These are phyloP conservation scores for Globisporangium lucens DNA, from an alignment of 352 stramenopile species.

Conservation along the genomic window DNA sequence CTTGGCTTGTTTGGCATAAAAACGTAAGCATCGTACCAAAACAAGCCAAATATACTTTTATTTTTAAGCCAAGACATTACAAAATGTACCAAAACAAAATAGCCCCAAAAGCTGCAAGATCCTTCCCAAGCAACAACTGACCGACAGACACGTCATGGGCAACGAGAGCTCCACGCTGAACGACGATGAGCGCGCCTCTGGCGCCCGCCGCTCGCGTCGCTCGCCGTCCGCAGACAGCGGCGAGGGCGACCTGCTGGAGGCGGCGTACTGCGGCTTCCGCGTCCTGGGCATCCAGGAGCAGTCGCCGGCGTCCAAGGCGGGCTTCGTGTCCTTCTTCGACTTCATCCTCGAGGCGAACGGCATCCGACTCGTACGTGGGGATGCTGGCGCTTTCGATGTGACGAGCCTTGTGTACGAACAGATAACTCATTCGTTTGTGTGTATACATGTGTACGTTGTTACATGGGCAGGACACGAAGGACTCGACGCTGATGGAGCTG, in stretches of 20 bases:
- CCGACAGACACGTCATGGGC: constrained; percentile 28
- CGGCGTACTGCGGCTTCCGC: constrained; percentile 89
- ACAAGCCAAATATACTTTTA: no score
- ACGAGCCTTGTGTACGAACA: no score
- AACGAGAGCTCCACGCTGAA: constrained; percentile 45
- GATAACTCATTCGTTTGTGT: background rate
- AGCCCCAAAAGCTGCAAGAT: background rate
- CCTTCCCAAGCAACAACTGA: background rate
- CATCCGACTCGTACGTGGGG: constrained; percentile 66
- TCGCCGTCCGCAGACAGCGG: constrained; percentile 14
- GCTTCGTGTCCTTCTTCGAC: constrained; percentile 97
- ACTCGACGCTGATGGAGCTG: constrained; percentile 90
- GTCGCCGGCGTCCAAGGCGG: constrained; percentile 87
- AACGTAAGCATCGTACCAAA: no score
- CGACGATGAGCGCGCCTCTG: constrained; percentile 10
- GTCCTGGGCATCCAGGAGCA: constrained; percentile 96
- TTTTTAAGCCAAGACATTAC: background rate
- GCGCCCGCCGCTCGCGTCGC: constrained; percentile 9
- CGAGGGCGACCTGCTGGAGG: constrained; percentile 35
- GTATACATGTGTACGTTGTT: background rate
- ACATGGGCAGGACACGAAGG: constrained; percentile 59
- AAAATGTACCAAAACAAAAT: background rate
- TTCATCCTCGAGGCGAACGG: constrained; percentile 95
- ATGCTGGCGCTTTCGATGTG: background rate
- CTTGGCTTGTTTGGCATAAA: no score